Percentiles rank a stretch among this genome's conserved stretches.
phyloP scores from a whole-genome alignment of 2,329 filamentous ascomycete species.

The Beauveria brongniartii region DNA sequence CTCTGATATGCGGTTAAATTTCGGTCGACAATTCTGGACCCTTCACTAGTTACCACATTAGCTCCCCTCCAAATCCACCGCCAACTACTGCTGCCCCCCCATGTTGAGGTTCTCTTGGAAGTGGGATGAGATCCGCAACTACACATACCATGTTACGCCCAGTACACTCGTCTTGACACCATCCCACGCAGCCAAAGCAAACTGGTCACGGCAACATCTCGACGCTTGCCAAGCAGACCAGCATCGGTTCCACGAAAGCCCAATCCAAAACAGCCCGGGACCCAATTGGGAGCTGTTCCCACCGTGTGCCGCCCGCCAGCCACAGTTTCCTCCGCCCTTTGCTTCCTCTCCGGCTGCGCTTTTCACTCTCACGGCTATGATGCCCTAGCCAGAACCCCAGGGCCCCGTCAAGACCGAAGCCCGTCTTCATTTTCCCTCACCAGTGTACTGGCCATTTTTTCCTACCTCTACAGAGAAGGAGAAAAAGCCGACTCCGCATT shows the following conservation, averaged over 20 bases:
- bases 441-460: neutral
- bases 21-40: neutral
- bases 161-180: neutral
- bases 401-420: neutral
- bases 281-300: neutral
- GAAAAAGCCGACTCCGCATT: neutral
- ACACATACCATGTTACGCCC: neutral
- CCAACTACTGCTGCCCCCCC: neutral
- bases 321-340: neutral
- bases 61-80: neutral
- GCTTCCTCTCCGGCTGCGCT: neutral
- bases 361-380: neutral
- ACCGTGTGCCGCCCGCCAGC: neutral
- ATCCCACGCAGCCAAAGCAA: neutral
- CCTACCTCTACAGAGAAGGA: neutral
- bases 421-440: neutral
- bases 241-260: neutral
- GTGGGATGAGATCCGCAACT: slow-evolving; percentile 11
- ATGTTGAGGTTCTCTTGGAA: neutral
- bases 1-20: slow-evolving; percentile 6
- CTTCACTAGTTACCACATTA: neutral
- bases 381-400: slow-evolving; percentile 3
- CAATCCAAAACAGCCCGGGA: neutral
- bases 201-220: neutral
- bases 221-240: neutral